phyloP scores from a whole-genome alignment of 148 eudicot genomes.

The Vaccinium myrtillus region DNA sequence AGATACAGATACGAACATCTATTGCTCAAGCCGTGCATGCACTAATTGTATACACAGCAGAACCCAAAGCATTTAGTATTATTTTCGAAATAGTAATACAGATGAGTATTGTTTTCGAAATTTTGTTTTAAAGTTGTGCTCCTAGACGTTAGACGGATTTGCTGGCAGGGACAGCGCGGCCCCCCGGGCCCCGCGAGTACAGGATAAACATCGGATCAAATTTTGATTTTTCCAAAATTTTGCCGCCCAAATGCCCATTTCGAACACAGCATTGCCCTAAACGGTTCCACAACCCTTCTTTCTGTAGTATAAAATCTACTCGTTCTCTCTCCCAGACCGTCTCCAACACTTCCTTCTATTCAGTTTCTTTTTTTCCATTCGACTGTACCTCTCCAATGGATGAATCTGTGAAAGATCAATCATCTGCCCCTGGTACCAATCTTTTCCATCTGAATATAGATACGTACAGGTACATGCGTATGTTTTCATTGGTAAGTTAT shows the following conservation, averaged over 20 bases:
- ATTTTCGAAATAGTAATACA: too few species aligned
- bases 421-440: conserved; percentile 21
- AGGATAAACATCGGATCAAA: too few species aligned
- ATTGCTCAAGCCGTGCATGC: too few species aligned
- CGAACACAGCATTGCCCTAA: background rate
- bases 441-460: background rate
- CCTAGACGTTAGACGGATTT: background rate
- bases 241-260: conserved; percentile 17
- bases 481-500: background rate
- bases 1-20: too few species aligned
- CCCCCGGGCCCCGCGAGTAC: too few species aligned
- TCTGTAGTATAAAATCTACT: background rate
- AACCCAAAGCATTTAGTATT: too few species aligned
- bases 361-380: background rate
- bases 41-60: too few species aligned
- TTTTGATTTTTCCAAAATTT: background rate
- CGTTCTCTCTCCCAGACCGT: background rate
- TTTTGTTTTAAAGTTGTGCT: too few species aligned
- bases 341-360: too few species aligned
- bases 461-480: background rate
- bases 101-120: too few species aligned
- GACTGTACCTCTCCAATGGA: conserved; percentile 32
- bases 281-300: background rate
- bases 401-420: conserved; percentile 40
- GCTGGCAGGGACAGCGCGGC: background rate